phyloP scores from a whole-genome alignment of 2,329 filamentous ascomycete genomes.

The Fusarium haematococcum region DNA sequence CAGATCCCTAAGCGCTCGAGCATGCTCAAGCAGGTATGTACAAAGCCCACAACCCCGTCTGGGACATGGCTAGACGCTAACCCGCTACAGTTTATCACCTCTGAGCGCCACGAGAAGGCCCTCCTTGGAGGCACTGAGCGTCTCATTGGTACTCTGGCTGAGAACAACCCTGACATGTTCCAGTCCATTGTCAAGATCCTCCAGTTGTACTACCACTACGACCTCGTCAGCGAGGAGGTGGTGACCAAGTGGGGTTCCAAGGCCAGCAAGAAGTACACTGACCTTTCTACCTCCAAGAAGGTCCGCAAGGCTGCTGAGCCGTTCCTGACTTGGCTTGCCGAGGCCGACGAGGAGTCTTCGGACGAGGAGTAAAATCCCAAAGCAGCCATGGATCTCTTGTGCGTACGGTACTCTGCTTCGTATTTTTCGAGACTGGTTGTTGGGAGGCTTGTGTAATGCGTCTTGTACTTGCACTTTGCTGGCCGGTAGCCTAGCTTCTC shows the following conservation, averaged over 20 bases:
- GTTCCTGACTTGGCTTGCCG: slow-evolving; percentile 94
- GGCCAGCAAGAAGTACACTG: slow-evolving; percentile 98
- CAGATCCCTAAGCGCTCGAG: slow-evolving; percentile 86
- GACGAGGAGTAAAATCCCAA: slow-evolving; percentile 64
- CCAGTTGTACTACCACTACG: slow-evolving; percentile 89
- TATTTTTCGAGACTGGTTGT: slow-evolving; percentile 6
- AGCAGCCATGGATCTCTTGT: not conserved
- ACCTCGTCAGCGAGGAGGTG: slow-evolving; percentile 88
- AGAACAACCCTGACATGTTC: slow-evolving; percentile 82
- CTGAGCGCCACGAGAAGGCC: slow-evolving; percentile 94
- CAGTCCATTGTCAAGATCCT: slow-evolving; percentile 86
- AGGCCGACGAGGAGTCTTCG: slow-evolving; percentile 76
- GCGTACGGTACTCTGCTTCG: slow-evolving; percentile 2
- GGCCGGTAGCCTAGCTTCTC: slow-evolving; percentile 21
- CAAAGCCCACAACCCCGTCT: not conserved
- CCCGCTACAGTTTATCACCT: slow-evolving; percentile 75
- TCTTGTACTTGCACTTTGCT: slow-evolving; percentile 7
- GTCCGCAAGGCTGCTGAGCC: slow-evolving; percentile 94
- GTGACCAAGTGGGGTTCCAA: slow-evolving; percentile 92
- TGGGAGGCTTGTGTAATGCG: slow-evolving; percentile 3
- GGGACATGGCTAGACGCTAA: slow-evolving; percentile 44
- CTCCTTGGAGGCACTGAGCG: slow-evolving; percentile 96
- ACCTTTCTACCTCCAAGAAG: slow-evolving; percentile 89
- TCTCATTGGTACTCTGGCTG: slow-evolving; percentile 78
- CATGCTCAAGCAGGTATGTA: slow-evolving; percentile 86